A percentile compares a stretch with the other conserved stretches of the same genome.
Conservation (phyloP, 106 monocot genomes). For the Acanthochlamys bracteata region DNA sequence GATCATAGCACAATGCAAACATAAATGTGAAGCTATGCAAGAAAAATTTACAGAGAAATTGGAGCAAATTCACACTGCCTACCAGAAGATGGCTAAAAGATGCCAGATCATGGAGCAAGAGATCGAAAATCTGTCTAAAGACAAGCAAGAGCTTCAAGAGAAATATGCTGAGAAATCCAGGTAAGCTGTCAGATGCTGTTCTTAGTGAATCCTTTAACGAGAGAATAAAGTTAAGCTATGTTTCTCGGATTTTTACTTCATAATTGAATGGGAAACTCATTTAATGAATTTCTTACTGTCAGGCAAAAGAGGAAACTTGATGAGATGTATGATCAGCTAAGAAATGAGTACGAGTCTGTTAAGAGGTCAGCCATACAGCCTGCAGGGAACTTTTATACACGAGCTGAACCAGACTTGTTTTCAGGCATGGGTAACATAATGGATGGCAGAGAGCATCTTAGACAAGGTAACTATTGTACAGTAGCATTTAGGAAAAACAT, state of each 20-base stretch:
- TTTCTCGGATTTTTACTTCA: too few relatives aligned
- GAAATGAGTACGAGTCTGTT: constrained; percentile 63
- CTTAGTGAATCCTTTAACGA: neutral
- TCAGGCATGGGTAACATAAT: constrained; percentile 45
- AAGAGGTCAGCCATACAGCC: constrained; percentile 93
- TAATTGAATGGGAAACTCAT: too few relatives aligned
- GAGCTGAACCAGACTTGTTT: constrained; percentile 72
- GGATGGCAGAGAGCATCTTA: constrained; percentile 36
- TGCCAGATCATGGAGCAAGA: constrained; percentile 96
- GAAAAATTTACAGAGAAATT: constrained; percentile 85
- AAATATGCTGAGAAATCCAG: constrained; percentile 97
- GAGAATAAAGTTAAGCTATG: neutral
- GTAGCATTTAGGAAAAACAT: too few relatives aligned
- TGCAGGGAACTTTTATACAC: constrained; percentile 46
- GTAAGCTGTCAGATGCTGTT: constrained; percentile 19
- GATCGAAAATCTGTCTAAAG: constrained; percentile 70
- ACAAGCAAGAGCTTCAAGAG: constrained; percentile 94
- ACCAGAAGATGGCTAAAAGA: constrained; percentile 87
- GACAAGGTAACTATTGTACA: constrained; percentile 79
- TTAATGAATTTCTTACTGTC: constrained; percentile 10
- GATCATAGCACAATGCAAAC: constrained; percentile 63
- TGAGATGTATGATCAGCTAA: constrained; percentile 97
- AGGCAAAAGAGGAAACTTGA: constrained; percentile 98
- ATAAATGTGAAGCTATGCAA: constrained; percentile 93
- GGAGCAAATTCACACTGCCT: constrained; percentile 79